phyloP scores from a whole-genome alignment of 768 basidiomycete genomes.

The Gymnopilus junonius region DNA sequence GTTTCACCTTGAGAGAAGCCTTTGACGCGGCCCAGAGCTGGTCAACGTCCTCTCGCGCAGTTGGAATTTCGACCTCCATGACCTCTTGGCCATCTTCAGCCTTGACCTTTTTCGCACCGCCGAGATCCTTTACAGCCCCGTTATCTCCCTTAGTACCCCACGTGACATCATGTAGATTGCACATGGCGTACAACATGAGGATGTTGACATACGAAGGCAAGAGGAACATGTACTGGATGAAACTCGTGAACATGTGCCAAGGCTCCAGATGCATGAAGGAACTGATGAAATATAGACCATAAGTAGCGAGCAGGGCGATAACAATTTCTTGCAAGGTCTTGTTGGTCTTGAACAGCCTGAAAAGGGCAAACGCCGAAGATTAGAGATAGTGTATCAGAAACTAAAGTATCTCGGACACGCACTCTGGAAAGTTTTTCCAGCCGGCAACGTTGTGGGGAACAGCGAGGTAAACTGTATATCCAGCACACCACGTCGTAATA shows the following conservation, averaged over 20 bases:
- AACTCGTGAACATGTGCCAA: constrained; percentile 97
- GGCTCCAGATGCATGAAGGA: constrained; percentile 92
- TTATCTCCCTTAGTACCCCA: constrained; percentile 97
- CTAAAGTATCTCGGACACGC: constrained; percentile 29
- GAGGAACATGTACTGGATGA: constrained; percentile 91
- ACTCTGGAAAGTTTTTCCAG: constrained; percentile 79
- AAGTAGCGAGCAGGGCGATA: constrained; percentile 76
- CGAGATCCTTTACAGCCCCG: constrained; percentile 84
- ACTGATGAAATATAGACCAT: constrained; percentile 84
- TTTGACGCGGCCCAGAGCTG: constrained; percentile 83
- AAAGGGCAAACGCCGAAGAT: constrained; percentile 9
- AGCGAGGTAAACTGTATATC: constrained; percentile 86
- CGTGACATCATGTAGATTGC: constrained; percentile 87
- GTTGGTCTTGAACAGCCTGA: constrained; percentile 65
- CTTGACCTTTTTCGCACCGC: constrained; percentile 89
- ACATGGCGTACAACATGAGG: constrained; percentile 95
- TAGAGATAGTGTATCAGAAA: constrained; percentile 1
- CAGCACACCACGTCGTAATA: constrained; percentile 89
- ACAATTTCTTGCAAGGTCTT: constrained; percentile 83
- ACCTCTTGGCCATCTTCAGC: constrained; percentile 84
- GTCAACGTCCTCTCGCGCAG: constrained; percentile 85
- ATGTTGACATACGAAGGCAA: constrained; percentile 81
- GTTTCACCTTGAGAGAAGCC: constrained; percentile 66
- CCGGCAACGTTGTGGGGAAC: constrained; percentile 75
- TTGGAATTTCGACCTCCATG: constrained; percentile 85